Base-by-base conservation (phyloP, 1,284 basidiomycete species). In the Leccinum pallidistipes region DNA sequence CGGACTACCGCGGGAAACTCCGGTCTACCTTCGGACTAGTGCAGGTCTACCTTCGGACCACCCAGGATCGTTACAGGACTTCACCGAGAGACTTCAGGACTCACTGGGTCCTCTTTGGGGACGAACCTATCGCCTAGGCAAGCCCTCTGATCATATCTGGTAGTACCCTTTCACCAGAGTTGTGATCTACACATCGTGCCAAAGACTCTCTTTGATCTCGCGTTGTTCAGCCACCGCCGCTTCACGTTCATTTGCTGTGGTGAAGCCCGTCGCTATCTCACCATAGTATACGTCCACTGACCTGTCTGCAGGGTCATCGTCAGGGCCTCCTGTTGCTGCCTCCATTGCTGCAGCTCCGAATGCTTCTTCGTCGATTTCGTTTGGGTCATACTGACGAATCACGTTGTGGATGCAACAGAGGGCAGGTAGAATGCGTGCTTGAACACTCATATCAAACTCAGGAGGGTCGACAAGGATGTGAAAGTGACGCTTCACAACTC, bases 401-500 rank as follows among this genome's bases (percentile, higher is more conserved):
- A 51, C 14, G 1, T 51, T 51, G 8, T 51, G 49, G 49, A 51
- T 51, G 27, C 49, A 51, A 29, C 27, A 51, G 3, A 51, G 49
- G 8, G 49, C 49, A 16, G 27, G 21, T 21, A 24, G 49, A 24
- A 51, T 29, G 14, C 16, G 27, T 16, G 24, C 49, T 27, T 50
- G 49, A 50, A 50, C 8, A 24, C 24, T 27, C 24, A 29, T 24
- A 27, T 47, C 45, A 52, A 31, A 52, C 18, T 32, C 51, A 32
- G 51, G 18, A 9, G 70, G 57, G 8, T 58, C 10, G 0, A 53
- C 57, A 11, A 78, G 66, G 31, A 81, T 67, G 3, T 52, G 45
- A 57, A 72, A 80, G 12, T 65, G 62, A 1, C 59, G 54, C 64
- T 83, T 81, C 36, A 78, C 14, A 8, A 80, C 68, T 16, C 79